These are phyloP conservation scores for Mycena citricolor DNA, from an alignment of 1,284 basidiomycete species.

Conservation along the genomic window DNA sequence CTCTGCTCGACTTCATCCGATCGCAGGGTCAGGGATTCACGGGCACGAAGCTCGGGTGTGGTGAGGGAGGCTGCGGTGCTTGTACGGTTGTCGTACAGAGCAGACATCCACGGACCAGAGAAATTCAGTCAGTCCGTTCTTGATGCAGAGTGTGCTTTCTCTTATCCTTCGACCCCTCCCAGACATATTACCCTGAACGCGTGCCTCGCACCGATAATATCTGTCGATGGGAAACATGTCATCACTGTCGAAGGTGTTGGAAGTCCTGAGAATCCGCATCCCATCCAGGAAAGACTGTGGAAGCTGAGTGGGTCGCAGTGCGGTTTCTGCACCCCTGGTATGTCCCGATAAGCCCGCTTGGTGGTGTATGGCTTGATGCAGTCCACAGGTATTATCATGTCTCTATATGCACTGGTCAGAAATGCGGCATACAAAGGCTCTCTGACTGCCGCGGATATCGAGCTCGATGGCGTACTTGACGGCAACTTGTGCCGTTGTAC, in stretches of 20 bases:
- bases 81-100: conserved; percentile 23
- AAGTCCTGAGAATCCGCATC: conserved; percentile 21
- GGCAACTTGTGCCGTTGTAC: conserved; percentile 24
- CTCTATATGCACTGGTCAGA: conserved; percentile 20
- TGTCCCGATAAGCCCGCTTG: no score
- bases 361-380: no score
- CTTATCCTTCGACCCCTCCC: no score
- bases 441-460: conserved; percentile 19
- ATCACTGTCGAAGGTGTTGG: conserved; percentile 24
- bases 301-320: conserved; percentile 22
- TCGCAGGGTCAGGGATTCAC: conserved; percentile 24
- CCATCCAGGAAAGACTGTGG: conserved; percentile 21
- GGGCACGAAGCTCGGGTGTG: conserved; percentile 23
- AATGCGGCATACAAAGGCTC: conserved; percentile 22
- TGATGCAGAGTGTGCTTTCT: no score
- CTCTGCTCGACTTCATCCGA: conserved; percentile 22
- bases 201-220: conserved; percentile 22
- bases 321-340: conserved; percentile 23
- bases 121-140: conserved; percentile 17
- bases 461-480: conserved; percentile 22
- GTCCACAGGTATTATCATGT: conserved; percentile 21
- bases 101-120: conserved; percentile 10
- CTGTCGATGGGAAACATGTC: conserved; percentile 23
- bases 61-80: conserved; percentile 22
- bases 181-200: conserved; percentile 24